phyloP scores from a whole-genome alignment of 164 flowering plant species.

The Piper betle region DNA sequence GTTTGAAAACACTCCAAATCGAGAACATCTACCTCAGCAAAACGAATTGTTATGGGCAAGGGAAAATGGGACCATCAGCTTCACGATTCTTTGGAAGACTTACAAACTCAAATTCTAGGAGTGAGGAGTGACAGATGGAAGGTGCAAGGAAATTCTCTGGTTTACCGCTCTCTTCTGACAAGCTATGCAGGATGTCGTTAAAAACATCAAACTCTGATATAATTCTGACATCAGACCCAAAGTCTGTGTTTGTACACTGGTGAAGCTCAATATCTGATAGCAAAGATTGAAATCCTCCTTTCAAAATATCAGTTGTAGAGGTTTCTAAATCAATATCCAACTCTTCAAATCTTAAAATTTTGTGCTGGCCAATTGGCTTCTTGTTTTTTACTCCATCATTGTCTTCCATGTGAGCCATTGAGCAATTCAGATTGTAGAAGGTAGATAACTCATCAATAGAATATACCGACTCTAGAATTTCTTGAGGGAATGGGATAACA shows the following conservation, averaged over 20 bases:
- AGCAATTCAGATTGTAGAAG: constrained; percentile 17
- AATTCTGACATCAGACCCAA: constrained; percentile 19
- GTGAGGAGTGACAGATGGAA: constrained; percentile 16
- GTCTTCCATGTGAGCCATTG: constrained; percentile 28
- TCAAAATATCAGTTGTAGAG: constrained; percentile 10
- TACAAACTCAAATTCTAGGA: constrained; percentile 29
- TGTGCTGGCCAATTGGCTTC: constrained; percentile 3
- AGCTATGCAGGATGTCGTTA: constrained; percentile 20
- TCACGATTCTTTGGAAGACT: constrained; percentile 11
- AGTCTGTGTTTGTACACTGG: constrained; percentile 14
- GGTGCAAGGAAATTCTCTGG: constrained; percentile 19
- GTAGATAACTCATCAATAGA: constrained; percentile 28
- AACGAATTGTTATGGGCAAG: constrained; percentile 15
- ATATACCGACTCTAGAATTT: constrained; percentile 29
- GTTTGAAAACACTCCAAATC: constrained; percentile 20
- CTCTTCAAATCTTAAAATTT: constrained; percentile 52
- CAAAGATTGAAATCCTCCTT: constrained; percentile 22
- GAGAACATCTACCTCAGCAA: constrained; percentile 52
- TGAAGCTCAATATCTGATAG: constrained; percentile 23
- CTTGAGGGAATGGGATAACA: constrained; percentile 14
- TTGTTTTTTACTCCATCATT: constrained; percentile 15
- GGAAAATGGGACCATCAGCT: constrained; percentile 8
- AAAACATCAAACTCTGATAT: constrained; percentile 24
- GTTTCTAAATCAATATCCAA: constrained; percentile 31
- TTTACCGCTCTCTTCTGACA: constrained; percentile 16